phyloP scores from a whole-genome alignment of 352 stramenopile species.

The Phytophthora colocasiae region DNA sequence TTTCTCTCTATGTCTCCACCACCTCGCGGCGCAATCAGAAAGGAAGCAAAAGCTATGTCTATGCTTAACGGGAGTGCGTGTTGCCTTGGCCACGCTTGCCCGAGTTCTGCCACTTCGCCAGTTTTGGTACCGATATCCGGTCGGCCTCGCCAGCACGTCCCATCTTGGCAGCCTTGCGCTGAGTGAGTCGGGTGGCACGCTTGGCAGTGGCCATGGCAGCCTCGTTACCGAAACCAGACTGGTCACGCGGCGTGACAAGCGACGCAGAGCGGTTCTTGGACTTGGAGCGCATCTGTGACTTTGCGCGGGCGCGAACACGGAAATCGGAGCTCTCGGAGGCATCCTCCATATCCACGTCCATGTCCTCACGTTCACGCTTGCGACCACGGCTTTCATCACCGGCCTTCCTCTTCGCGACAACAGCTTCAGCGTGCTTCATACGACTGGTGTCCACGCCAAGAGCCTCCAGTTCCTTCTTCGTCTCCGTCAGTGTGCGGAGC shows the following conservation, averaged over 20 bases:
- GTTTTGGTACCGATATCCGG: slow-evolving; percentile 80
- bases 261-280: slow-evolving; percentile 86
- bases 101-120: slow-evolving; percentile 91
- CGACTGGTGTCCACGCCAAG: slow-evolving; percentile 91
- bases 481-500: slow-evolving; percentile 73
- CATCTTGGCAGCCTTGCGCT: slow-evolving; percentile 86
- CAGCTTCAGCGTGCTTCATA: slow-evolving; percentile 90
- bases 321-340: slow-evolving; percentile 78
- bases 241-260: slow-evolving; percentile 75
- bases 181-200: slow-evolving; percentile 57
- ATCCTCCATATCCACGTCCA: slow-evolving; percentile 91
- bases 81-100: slow-evolving; percentile 87
- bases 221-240: slow-evolving; percentile 73
- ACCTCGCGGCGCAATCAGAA: slow-evolving; percentile 23
- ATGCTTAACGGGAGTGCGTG: slow-evolving; percentile 79
- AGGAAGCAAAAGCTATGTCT: slow-evolving; percentile 21
- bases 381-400: slow-evolving; percentile 80
- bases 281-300: slow-evolving; percentile 75
- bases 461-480: slow-evolving; percentile 92
- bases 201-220: slow-evolving; percentile 49
- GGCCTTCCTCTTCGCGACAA: slow-evolving; percentile 72
- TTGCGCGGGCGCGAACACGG: slow-evolving; percentile 74
- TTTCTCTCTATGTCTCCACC: slow-evolving; percentile 30
- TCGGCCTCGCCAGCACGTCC: slow-evolving; percentile 84
- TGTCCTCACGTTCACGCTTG: slow-evolving; percentile 87